Percentiles rank a stretch among this genome's conserved stretches.
These are phyloP conservation scores for Xylariales sp. DNA, from an alignment of 2,329 filamentous ascomycete species.

Conservation along the genomic window DNA sequence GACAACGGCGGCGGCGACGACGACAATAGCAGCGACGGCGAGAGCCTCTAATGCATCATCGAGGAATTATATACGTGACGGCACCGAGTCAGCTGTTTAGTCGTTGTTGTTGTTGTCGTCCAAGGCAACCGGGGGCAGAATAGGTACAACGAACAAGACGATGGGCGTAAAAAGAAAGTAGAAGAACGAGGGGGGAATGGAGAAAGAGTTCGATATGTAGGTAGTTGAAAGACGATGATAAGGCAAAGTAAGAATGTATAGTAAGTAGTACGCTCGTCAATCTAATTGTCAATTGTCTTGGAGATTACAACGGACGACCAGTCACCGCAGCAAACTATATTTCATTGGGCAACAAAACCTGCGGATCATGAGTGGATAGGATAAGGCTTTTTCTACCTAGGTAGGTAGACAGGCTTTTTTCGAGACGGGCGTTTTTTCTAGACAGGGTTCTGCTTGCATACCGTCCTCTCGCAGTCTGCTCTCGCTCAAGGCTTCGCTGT, in stretches of 20 bases:
- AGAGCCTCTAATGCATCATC: conserved; percentile 1
- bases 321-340: conserved; percentile 12
- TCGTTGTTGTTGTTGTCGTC: not conserved
- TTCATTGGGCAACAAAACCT: not conserved
- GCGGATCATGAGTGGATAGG: conserved; percentile 5
- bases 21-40: too few relatives aligned
- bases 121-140: not conserved
- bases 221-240: conserved; percentile 14
- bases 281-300: not conserved
- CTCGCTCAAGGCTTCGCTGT: not conserved
- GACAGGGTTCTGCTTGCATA: conserved; percentile 5
- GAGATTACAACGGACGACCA: not conserved
- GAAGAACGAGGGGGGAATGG: conserved; percentile 20
- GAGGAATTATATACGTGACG: not conserved
- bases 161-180: conserved; percentile 14
- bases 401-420: too few relatives aligned
- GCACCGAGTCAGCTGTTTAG: not conserved
- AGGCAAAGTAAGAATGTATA: not conserved
- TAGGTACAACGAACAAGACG: conserved; percentile 1
- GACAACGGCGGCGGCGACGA: conserved; percentile 4
- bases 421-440: too few relatives aligned
- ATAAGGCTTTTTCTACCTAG: not conserved
- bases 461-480: not conserved
- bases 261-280: not conserved
- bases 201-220: conserved; percentile 27